Percentiles rank a stretch among this genome's conserved stretches.
These are phyloP conservation scores for Trametes punicea DNA, from an alignment of 768 basidiomycete species.

Conservation along the genomic window DNA sequence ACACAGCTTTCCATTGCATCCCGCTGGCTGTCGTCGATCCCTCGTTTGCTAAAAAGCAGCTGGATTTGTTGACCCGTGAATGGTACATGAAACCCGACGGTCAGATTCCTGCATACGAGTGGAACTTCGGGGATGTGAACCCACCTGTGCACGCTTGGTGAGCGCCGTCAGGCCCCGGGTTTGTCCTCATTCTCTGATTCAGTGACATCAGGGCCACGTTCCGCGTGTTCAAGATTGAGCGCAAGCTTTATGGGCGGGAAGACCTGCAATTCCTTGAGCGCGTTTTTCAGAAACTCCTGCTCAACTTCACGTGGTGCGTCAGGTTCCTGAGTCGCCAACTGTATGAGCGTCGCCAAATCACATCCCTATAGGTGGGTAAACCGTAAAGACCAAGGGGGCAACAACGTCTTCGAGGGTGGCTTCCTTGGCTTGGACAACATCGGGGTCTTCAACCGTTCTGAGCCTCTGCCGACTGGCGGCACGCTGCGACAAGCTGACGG, in stretches of 20 bases:
- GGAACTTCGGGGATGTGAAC: constrained; percentile 99
- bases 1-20: constrained; percentile 99
- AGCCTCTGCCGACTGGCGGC: constrained; percentile 94
- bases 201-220: constrained; percentile 76
- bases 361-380: constrained; percentile 87
- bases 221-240: constrained; percentile 98
- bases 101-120: constrained; percentile 98
- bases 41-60: constrained; percentile 94
- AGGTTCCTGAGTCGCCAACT: accelerated
- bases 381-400: constrained; percentile 90
- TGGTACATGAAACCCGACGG: constrained; percentile 99
- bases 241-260: constrained; percentile 88
- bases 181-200: not conserved
- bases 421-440: constrained; percentile 99
- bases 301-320: constrained; percentile 92
- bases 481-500: constrained; percentile 94
- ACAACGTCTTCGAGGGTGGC: constrained; percentile 97
- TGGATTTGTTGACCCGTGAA: constrained; percentile 93
- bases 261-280: constrained; percentile 92
- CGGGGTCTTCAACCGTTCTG: constrained; percentile 95
- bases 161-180: constrained; percentile 20
- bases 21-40: constrained; percentile 96
- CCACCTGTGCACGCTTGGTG: constrained; percentile 98
- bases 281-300: constrained; percentile 94
- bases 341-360: not conserved